Evolutionary conservation across 2,329 filamentous ascomycete genomes (phyloP).

Genomic region (Phyllosticta citriasiana): DNA sequence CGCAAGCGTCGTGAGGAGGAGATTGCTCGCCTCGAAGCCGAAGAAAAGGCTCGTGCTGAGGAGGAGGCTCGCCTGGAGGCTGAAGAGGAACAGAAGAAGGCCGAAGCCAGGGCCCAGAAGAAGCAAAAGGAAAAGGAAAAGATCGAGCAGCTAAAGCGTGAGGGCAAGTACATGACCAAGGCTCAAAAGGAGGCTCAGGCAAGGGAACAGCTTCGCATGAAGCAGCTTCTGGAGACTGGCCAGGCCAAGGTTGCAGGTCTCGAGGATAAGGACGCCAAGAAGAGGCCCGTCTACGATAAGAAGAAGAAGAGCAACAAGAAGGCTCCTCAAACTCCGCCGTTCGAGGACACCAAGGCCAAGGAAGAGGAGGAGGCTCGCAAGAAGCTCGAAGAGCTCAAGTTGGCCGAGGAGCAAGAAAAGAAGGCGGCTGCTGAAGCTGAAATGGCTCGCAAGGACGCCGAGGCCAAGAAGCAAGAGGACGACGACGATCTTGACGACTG

Average conservation of each 20-base stretch:
- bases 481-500: constrained; percentile 68
- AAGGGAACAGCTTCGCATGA: constrained; percentile 65
- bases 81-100: constrained; percentile 59
- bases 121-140: constrained; percentile 82
- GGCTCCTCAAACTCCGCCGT: constrained; percentile 14
- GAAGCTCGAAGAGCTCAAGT: constrained; percentile 44
- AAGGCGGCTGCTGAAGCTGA: constrained; percentile 66
- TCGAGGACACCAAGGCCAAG: constrained; percentile 41
- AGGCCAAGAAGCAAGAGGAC: constrained; percentile 55
- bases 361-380: constrained; percentile 46
- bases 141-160: constrained; percentile 78
- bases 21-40: constrained; percentile 45
- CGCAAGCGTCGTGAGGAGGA: constrained; percentile 58
- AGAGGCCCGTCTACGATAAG: constrained; percentile 64
- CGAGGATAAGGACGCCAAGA: constrained; percentile 58
- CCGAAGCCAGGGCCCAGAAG: constrained; percentile 65
- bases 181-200: constrained; percentile 76
- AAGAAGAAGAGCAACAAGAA: constrained; percentile 60
- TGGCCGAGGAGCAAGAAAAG: constrained; percentile 58
- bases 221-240: constrained; percentile 75
- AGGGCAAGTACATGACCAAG: constrained; percentile 78
- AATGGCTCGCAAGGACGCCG: constrained; percentile 57
- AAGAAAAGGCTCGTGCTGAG: constrained; percentile 55
- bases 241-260: constrained; percentile 48
- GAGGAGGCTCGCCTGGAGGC: constrained; percentile 54